Percentiles rank a stretch among this genome's conserved stretches.
These are phyloP conservation scores for Xeromyces bisporus DNA, from an alignment of 495 filamentous ascomycete species.

Conservation along the genomic window DNA sequence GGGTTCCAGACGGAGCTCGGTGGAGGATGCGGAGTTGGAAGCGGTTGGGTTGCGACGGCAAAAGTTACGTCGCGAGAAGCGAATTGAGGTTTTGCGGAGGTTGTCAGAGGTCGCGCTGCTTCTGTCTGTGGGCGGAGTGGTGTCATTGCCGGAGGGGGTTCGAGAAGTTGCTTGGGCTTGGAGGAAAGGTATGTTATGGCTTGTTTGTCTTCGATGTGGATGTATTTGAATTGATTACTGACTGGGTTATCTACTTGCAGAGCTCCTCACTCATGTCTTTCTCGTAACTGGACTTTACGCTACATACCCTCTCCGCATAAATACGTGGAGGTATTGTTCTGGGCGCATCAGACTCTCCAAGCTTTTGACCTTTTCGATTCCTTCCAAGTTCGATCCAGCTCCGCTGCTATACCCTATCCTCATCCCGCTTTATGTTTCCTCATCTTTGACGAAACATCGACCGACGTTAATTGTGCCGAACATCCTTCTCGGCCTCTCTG, in stretches of 20 bases:
- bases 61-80: slow-evolving; percentile 17
- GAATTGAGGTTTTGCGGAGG: slow-evolving; percentile 29
- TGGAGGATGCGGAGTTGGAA: slow-evolving; percentile 18
- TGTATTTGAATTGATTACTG: no score
- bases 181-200: slow-evolving; percentile 29
- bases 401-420: slow-evolving; percentile 72
- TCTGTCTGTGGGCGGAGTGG: slow-evolving; percentile 26
- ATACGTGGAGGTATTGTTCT: background rate
- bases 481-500: slow-evolving; percentile 60
- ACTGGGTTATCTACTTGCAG: slow-evolving; percentile 11
- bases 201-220: no score
- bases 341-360: slow-evolving; percentile 9
- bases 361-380: slow-evolving; percentile 34
- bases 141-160: slow-evolving; percentile 16
- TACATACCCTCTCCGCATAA: slow-evolving; percentile 28
- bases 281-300: slow-evolving; percentile 27
- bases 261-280: slow-evolving; percentile 28
- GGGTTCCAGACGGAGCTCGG: slow-evolving; percentile 14
- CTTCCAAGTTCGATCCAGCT: slow-evolving; percentile 72
- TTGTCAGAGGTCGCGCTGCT: slow-evolving; percentile 27
- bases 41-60: slow-evolving; percentile 10
- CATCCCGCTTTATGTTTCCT: slow-evolving; percentile 59
- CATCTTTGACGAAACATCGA: slow-evolving; percentile 48
- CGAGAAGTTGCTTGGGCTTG: slow-evolving; percentile 23
- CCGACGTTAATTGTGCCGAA: slow-evolving; percentile 51